phyloP scores from a whole-genome alignment of 805 yeast species.

The Schwanniomyces sp. region DNA sequence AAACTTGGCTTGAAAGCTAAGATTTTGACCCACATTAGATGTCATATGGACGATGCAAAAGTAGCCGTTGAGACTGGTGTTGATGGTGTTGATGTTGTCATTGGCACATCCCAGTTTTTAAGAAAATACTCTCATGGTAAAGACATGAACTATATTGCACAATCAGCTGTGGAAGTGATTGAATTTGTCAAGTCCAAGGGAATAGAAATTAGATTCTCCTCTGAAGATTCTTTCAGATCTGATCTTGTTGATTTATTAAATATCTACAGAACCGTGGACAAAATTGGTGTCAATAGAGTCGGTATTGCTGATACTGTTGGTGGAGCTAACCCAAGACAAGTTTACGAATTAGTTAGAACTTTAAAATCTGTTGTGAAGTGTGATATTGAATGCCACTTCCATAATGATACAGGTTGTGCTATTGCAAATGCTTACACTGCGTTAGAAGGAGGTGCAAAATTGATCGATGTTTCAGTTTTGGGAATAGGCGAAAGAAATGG shows the following conservation, averaged over 20 bases:
- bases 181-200: slow-evolving; percentile 97
- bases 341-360: slow-evolving; percentile 92
- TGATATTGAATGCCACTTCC: slow-evolving; percentile 98
- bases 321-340: slow-evolving; percentile 98
- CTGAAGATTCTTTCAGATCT: slow-evolving; percentile 97
- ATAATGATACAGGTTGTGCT: slow-evolving; percentile 98
- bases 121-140: slow-evolving; percentile 96
- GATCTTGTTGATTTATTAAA: slow-evolving; percentile 93
- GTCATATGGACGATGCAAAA: slow-evolving; percentile 98
- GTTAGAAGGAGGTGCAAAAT: slow-evolving; percentile 93
- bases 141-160: slow-evolving; percentile 97
- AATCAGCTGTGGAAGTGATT: slow-evolving; percentile 93
- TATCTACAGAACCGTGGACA: slow-evolving; percentile 94
- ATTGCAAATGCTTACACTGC: slow-evolving; percentile 98
- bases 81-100: slow-evolving; percentile 98
- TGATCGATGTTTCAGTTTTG: slow-evolving; percentile 91
- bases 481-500: slow-evolving; percentile 99
- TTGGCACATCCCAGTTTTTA: slow-evolving; percentile 94
- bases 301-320: slow-evolving; percentile 99
- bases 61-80: slow-evolving; percentile 98
- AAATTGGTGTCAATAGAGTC: slow-evolving; percentile 96
- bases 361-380: slow-evolving; percentile 90
- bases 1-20: slow-evolving; percentile 94
- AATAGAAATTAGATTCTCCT: slow-evolving; percentile 93
- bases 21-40: slow-evolving; percentile 93